Percentiles rank a stretch among this genome's conserved stretches.
These are phyloP conservation scores for Huntiella omanensis DNA, from an alignment of 2,329 filamentous ascomycete species.

Conservation along the genomic window DNA sequence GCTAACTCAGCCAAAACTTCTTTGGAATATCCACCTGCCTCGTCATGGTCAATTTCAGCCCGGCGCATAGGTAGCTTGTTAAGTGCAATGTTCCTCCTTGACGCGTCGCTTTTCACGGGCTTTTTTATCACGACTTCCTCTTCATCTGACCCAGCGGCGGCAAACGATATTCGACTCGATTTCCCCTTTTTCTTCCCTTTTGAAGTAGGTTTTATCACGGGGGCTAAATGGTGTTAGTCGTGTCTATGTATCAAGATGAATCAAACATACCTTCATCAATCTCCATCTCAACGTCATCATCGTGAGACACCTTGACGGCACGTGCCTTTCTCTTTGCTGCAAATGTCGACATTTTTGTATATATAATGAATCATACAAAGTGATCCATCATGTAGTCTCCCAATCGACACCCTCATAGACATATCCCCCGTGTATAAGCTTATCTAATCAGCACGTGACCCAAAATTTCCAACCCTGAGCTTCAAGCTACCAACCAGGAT, in stretches of 20 bases:
- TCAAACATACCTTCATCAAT: conserved; percentile 6
- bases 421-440: conserved; percentile 5
- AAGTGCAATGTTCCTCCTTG: conserved; percentile 29
- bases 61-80: conserved; percentile 36
- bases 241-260: conserved; percentile 9
- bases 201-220: conserved; percentile 22
- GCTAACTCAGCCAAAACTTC: conserved; percentile 56
- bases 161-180: conserved; percentile 55
- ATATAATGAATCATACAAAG: background rate
- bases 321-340: conserved; percentile 49
- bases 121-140: conserved; percentile 45
- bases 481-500: background rate
- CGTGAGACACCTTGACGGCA: conserved; percentile 53
- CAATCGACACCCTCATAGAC: background rate
- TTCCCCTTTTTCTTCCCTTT: conserved; percentile 46
- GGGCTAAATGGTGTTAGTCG: conserved; percentile 25
- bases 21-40: conserved; percentile 60
- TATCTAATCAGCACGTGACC: conserved; percentile 34
- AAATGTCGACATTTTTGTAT: conserved; percentile 32
- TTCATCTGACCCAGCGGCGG: conserved; percentile 34
- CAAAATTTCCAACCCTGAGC: conserved; percentile 13
- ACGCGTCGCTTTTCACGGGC: conserved; percentile 46
- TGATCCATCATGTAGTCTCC: background rate
- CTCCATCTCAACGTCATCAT: conserved; percentile 29
- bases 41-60: conserved; percentile 40